Conservation (phyloP, 75 land plant genomes). For the Ceratopteris richardii region DNA sequence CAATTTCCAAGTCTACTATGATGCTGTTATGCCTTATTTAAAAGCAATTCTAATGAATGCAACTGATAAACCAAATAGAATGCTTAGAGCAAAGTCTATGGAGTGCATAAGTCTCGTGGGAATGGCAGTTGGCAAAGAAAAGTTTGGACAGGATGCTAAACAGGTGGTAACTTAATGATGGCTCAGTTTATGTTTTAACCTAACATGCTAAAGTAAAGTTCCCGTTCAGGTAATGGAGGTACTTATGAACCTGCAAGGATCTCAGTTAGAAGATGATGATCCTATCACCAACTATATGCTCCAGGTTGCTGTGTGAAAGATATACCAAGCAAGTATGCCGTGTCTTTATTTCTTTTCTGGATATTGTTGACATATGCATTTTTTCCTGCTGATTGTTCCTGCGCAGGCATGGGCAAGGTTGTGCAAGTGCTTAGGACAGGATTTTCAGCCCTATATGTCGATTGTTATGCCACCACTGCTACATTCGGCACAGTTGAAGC, state of each 20-base stretch:
- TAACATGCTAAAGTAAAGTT: background rate
- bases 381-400: background rate
- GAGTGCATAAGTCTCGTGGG: no score
- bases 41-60: conserved; percentile 25
- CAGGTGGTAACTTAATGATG: conserved; percentile 25
- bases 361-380: background rate
- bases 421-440: conserved; percentile 28
- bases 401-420: conserved; percentile 27
- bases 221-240: conserved; percentile 32
- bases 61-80: no score
- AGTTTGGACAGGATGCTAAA: no score
- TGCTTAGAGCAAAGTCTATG: conserved; percentile 28
- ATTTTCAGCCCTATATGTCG: conserved; percentile 22
- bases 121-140: no score
- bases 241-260: conserved; percentile 27
- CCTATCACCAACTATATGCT: conserved; percentile 30
- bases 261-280: conserved; percentile 21
- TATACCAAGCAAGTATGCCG: conserved; percentile 9
- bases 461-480: conserved; percentile 35
- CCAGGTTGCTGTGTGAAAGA: conserved; percentile 13
- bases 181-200: conserved; percentile 14
- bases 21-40: conserved; percentile 24
- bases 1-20: conserved; percentile 19
- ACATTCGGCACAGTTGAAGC: conserved; percentile 24
- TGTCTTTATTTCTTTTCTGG: no score